Evolutionary conservation across 805 yeast genomes (phyloP).

Genomic region (Lipomyces yamanashiensis): DNA sequence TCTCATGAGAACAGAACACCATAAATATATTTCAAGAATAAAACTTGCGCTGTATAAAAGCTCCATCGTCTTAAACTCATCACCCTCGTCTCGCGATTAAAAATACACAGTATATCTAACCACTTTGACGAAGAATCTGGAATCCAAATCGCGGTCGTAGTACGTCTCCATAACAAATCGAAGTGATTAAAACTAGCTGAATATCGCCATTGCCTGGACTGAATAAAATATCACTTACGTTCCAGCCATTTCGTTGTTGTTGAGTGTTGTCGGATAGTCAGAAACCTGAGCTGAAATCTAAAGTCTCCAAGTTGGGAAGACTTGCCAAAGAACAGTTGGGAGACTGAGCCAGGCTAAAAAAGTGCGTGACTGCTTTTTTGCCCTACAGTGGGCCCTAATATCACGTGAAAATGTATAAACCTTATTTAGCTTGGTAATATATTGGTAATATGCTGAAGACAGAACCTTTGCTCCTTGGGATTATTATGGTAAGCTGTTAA

Average conservation of each 20-base stretch:
- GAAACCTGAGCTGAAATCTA: neutral
- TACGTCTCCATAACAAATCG: no score
- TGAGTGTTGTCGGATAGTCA: neutral
- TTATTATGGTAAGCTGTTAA: no score
- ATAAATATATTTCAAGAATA: conserved; percentile 33
- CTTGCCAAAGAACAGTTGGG: neutral
- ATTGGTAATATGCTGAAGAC: no score
- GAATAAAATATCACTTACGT: conserved; percentile 22
- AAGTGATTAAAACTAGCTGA: no score
- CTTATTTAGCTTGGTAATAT: no score
- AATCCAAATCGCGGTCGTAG: conserved; percentile 5
- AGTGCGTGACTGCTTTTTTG: conserved; percentile 12
- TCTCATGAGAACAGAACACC: conserved; percentile 13
- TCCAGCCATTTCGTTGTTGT: conserved; percentile 32
- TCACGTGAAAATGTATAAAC: no score
- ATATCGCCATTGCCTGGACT: neutral
- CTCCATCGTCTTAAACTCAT: conserved; percentile 24
- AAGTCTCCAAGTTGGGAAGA: neutral
- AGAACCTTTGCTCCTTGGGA: no score
- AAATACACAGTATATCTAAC: neutral
- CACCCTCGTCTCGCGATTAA: conserved; percentile 13
- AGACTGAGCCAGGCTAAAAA: neutral
- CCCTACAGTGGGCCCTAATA: neutral
- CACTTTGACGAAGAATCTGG: conserved; percentile 12
- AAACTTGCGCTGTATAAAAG: conserved; percentile 10